Conservation (phyloP, 371 early-diverging fungal species). For the Actinomortierella ambigua region DNA sequence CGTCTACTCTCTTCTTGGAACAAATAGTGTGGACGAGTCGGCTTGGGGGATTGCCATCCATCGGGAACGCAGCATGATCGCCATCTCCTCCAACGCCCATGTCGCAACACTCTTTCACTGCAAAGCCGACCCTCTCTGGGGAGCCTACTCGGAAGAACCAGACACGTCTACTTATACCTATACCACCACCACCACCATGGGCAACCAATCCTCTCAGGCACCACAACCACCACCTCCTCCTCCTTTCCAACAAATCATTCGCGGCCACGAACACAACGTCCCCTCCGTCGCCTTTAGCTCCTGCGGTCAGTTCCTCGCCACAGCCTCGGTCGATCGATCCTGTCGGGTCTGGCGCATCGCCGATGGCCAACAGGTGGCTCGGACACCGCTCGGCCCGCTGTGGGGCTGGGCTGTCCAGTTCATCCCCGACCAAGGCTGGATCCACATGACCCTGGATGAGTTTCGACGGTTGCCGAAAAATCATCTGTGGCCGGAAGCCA, state of each 20-base stretch:
- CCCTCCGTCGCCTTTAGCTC: constrained; percentile 50
- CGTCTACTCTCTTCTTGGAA: too few relatives aligned
- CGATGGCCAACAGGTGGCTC: constrained; percentile 27
- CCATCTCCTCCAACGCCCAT: constrained; percentile 51
- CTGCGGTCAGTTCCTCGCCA: constrained; percentile 49
- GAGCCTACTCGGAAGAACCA: constrained; percentile 9
- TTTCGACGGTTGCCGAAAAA: constrained; percentile 29
- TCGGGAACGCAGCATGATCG: constrained; percentile 44
- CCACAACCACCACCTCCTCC: too few relatives aligned
- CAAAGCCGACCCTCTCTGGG: constrained; percentile 16
- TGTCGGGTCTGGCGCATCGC: constrained; percentile 42
- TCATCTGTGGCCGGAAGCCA: constrained; percentile 26
- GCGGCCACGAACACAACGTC: constrained; percentile 55
- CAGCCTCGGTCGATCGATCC: constrained; percentile 49
- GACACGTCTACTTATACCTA: too few relatives aligned
- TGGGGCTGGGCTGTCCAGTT: constrained; percentile 45
- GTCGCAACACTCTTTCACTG: constrained; percentile 48
- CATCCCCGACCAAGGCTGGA: constrained; percentile 23
- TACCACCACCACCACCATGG: too few relatives aligned
- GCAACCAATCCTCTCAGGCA: too few relatives aligned
- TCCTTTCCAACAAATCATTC: constrained; percentile 24
- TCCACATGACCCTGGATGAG: constrained; percentile 13
- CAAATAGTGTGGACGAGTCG: constrained; percentile 31
- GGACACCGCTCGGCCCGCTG: constrained; percentile 14
- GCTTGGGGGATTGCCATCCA: constrained; percentile 58